phyloP scores from a whole-genome alignment of 305 asterid species.

The Fraxinus velutina region DNA sequence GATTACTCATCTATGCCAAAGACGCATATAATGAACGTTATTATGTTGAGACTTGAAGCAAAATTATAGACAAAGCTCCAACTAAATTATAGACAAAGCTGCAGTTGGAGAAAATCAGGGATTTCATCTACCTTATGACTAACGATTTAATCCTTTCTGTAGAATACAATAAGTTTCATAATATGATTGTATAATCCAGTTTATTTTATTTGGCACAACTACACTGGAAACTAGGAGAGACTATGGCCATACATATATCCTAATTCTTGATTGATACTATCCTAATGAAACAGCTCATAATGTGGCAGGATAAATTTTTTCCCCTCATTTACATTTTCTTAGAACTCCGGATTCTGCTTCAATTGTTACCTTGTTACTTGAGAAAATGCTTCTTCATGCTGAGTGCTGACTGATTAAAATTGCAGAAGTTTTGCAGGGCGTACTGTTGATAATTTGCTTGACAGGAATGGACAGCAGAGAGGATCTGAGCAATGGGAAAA shows the following conservation, averaged over 20 bases:
- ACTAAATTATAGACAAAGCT: neutral
- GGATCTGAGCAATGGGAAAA: conserved; percentile 46
- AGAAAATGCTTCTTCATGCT: conserved; percentile 18
- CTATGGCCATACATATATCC: neutral
- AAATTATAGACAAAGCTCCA: neutral
- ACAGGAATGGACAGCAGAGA: conserved; percentile 44
- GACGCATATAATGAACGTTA: neutral
- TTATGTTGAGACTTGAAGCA: neutral
- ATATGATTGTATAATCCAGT: neutral
- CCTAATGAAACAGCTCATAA: conserved; percentile 18
- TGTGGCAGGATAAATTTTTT: neutral
- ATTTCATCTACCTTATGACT: neutral
- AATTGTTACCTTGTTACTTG: conserved; percentile 14
- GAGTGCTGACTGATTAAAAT: conserved; percentile 36
- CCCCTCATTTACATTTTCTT: neutral
- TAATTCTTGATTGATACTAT: conserved; percentile 2
- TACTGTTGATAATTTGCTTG: conserved; percentile 41
- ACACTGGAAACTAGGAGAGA: conserved; percentile 3
- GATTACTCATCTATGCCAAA: neutral
- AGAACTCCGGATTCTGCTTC: neutral
- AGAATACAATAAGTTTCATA: neutral
- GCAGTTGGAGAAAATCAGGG: neutral
- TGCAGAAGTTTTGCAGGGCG: conserved; percentile 60
- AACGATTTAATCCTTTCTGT: neutral
- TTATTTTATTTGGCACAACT: neutral